Evolutionary conservation across 2,329 filamentous ascomycete genomes (phyloP), one percentile per base, ranked within the genome.

Genomic region (Hypomyces rosellus): DNA sequence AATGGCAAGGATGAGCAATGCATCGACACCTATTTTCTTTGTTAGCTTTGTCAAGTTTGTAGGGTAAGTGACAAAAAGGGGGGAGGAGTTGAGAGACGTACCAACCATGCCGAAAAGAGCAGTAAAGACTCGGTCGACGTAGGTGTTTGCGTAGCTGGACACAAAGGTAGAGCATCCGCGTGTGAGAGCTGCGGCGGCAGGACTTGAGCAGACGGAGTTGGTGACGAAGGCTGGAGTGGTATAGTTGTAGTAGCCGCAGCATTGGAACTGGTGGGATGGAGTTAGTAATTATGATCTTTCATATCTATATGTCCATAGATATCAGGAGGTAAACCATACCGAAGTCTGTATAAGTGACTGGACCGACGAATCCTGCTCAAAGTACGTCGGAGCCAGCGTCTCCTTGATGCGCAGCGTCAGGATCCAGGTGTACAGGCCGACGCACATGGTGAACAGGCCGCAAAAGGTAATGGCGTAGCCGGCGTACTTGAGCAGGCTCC

Each of bases 211-310:
- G 2, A 77, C 80, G 5, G 66, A 57, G 59, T 91, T 84, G 50
- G 79, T 81, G 55, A 89, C 74, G 64, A 91, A 92, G 46, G 84
- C 81, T 11, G 86, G 85, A 12, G 80, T 76, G 4, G 83, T 85
- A 65, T 78, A 81, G 70, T 90, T 89, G 59, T 80, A 70, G 70
- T 88, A 93, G 54, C 88, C 88, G 60, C 88, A 93, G 79, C 88
- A 93, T 59, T 81, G 65, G 65, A 92, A 91, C 82, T 89, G 15
- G n/a, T 18, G 16, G n/a, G 5, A 4, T 9, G 12, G 5, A 14
- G 45, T 48, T 41, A 48, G 61, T 43, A 13, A 18, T 4, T 33
- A 12, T 45, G 20, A 7, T 37, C 5, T 6, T 30, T 18, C 13
- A 34, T 8, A n/a, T 9, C 33, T 1, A 25, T 25, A 25, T 12